Evolutionary conservation across 1,284 basidiomycete species (phyloP), one percentile per base, ranked within the genome.

Genomic region (Pholiota adiposa): DNA sequence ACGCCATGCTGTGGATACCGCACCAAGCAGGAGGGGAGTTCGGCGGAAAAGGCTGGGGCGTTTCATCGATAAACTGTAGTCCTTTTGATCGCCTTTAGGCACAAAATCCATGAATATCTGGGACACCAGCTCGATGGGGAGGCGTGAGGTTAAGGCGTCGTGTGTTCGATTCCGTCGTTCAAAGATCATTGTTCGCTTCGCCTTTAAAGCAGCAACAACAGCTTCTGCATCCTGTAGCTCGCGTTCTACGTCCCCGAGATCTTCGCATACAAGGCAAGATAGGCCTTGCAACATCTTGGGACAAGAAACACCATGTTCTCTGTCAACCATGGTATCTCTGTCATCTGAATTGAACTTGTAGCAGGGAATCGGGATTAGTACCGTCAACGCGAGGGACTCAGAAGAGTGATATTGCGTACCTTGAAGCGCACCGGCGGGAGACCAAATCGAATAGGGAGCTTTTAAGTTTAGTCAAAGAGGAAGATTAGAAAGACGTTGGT

Each of bases 1-100:
- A 11, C 60, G 46, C 63, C 63, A 61, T 7, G 51, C 33, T n/a
- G 49, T 52, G 18, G 59, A 63, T 6, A 65, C 59, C 9, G 56
- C 59, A 1, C 59, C 63, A 12, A 65, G 27, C 3, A 36, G 34
- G 18, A 65, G 46, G 6, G 61, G 56, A 5, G 43, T 60, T n/a
- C n/a, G n/a, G n/a, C n/a, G n/a, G n/a, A n/a, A n/a, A n/a, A n/a
- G 19, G 33, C 41, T 2, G 1, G 4, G 18, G n/a, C n/a, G 16
- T 7, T 11, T 21, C 11, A 16, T 46, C 14, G 23, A 23, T 4
- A 31, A 11, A 31, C 29, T 14, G 6, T 23, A 16, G 43, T 2
- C 3, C 11, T n/a, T 2, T 23, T 25, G 23, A 46, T 46, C 4
- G 9, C 33, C 27, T 11, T 7, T 9, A n/a, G 54, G 43, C 5